Conservation (phyloP, 2,329 filamentous ascomycete genomes). For the Ambrosiella xylebori region DNA sequence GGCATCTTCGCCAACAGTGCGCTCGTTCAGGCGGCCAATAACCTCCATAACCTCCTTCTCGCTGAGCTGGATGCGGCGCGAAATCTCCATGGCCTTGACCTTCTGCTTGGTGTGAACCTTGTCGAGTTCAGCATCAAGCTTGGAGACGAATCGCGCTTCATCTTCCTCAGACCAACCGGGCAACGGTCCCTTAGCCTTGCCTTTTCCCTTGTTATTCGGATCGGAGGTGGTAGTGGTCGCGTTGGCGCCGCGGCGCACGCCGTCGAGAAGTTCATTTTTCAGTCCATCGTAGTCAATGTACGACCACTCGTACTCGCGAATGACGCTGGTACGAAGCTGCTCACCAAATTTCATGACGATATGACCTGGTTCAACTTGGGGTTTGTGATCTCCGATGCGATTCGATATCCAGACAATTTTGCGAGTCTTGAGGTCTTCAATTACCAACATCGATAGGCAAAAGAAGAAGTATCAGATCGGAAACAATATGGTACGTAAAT, state of each 20-base stretch:
- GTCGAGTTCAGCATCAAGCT: constrained; percentile 82
- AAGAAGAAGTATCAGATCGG: not conserved
- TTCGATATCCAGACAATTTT: constrained; percentile 25
- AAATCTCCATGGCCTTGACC: constrained; percentile 91
- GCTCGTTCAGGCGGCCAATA: constrained; percentile 53
- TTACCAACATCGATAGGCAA: constrained; percentile 30
- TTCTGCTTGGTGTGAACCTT: constrained; percentile 97
- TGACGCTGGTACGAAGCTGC: constrained; percentile 86
- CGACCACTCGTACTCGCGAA: constrained; percentile 94
- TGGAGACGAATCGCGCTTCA: constrained; percentile 70
- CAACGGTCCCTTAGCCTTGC: constrained; percentile 19
- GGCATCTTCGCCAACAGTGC: constrained; percentile 33
- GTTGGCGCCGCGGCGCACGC: constrained; percentile 25
- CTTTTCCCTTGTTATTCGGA: constrained; percentile 19
- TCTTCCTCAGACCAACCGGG: constrained; percentile 77
- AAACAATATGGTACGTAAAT: not conserved
- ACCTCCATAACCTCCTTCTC: constrained; percentile 85
- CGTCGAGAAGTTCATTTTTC: constrained; percentile 68
- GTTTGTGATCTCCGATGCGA: constrained; percentile 17
- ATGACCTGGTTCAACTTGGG: constrained; percentile 30
- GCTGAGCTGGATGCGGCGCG: constrained; percentile 70
- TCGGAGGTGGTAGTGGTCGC: constrained; percentile 13
- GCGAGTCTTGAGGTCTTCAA: constrained; percentile 31
- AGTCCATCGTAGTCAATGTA: constrained; percentile 96
- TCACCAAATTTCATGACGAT: constrained; percentile 77